These are phyloP conservation scores for Polysphondylium violaceum DNA, from an alignment of 78 protist species.

Conservation along the genomic window DNA sequence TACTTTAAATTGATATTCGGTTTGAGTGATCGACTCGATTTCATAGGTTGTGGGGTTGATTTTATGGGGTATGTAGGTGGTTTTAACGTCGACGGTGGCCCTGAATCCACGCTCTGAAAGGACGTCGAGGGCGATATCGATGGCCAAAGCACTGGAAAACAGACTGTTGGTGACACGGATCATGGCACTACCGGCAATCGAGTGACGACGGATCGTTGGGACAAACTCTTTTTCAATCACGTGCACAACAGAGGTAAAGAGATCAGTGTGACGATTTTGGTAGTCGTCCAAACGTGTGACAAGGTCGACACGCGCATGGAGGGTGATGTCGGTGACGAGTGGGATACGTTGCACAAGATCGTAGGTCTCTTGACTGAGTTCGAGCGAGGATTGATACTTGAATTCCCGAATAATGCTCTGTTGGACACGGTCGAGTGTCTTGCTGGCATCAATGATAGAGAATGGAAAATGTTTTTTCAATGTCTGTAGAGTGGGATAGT, in stretches of 20 bases:
- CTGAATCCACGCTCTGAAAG: conserved; percentile 85
- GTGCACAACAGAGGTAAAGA: conserved; percentile 43
- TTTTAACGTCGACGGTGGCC: conserved; percentile 41
- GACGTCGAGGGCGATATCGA: conserved; percentile 81
- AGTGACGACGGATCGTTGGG: conserved; percentile 70
- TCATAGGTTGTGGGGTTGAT: conserved; percentile 57
- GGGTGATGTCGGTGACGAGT: conserved; percentile 58
- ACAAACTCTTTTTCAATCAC: conserved; percentile 66
- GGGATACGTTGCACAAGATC: conserved; percentile 81
- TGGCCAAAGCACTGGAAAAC: conserved; percentile 17
- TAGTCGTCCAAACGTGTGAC: conserved; percentile 79
- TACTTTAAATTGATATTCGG: conserved; percentile 54
- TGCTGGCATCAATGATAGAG: conserved; percentile 78
- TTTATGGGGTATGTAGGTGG: conserved; percentile 54
- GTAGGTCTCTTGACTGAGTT: conserved; percentile 75
- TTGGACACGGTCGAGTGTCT: conserved; percentile 64
- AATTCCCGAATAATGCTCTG: conserved; percentile 68
- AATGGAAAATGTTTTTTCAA: conserved; percentile 85
- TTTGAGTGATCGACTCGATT: conserved; percentile 29
- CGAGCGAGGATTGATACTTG: conserved; percentile 74
- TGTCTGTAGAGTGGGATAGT: conserved; percentile 78
- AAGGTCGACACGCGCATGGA: conserved; percentile 80
- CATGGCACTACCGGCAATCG: conserved; percentile 58
- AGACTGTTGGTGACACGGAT: conserved; percentile 35
- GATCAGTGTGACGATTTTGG: conserved; percentile 51